These are phyloP conservation scores for Truncatella angustata DNA, from an alignment of 2,329 filamentous ascomycete genomes.

Conservation along the genomic window DNA sequence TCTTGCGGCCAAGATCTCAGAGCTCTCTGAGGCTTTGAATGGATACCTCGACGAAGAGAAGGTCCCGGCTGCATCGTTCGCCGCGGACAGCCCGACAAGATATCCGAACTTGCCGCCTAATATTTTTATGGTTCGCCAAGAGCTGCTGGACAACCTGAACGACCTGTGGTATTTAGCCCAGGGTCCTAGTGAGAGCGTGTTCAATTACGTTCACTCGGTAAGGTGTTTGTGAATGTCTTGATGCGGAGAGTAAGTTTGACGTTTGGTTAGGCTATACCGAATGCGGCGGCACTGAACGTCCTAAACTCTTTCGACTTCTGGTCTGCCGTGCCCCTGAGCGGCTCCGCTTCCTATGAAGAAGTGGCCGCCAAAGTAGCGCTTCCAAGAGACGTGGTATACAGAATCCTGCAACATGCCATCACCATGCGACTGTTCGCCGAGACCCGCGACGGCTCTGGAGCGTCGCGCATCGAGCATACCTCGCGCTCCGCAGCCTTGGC, in stretches of 20 bases:
- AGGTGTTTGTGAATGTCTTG: conserved; percentile 15
- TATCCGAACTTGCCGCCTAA: conserved; percentile 41
- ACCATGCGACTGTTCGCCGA: conserved; percentile 36
- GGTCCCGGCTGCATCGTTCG: conserved; percentile 39
- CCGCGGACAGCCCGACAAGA: conserved; percentile 39
- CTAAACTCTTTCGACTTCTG: conserved; percentile 54
- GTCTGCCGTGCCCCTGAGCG: conserved; percentile 46
- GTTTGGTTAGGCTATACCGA: conserved; percentile 39
- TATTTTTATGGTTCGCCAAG: conserved; percentile 41
- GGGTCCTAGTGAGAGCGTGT: conserved; percentile 49
- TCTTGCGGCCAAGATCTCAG: conserved; percentile 43
- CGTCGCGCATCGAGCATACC: conserved; percentile 34
- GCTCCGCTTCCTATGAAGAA: conserved; percentile 39
- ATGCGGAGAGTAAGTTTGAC: no score
- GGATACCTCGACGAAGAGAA: conserved; percentile 40
- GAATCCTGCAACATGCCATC: conserved; percentile 36
- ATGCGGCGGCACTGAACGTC: conserved; percentile 42
- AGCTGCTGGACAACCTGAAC: conserved; percentile 41
- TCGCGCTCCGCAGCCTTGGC: conserved; percentile 37
- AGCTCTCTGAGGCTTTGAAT: conserved; percentile 40
- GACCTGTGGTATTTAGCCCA: conserved; percentile 46
- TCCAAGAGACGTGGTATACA: conserved; percentile 35
- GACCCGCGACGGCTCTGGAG: conserved; percentile 21
- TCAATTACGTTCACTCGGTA: conserved; percentile 41
- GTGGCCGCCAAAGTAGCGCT: conserved; percentile 36